phyloP scores from a whole-genome alignment of 2,329 filamentous ascomycete genomes.

The Aureobasidium sp. region DNA sequence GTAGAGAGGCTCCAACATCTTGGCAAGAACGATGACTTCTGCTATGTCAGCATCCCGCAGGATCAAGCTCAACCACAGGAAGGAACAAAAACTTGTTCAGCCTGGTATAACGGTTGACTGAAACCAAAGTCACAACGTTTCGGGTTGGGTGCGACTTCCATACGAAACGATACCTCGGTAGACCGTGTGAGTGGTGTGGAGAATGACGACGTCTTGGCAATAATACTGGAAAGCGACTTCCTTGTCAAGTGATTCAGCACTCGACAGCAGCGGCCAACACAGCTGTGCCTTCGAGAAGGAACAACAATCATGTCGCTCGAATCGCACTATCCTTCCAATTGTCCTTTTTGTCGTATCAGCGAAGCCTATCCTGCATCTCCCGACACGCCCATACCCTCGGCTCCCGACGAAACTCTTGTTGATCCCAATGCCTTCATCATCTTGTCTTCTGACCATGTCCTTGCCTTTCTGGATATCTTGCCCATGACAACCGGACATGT shows the following conservation, averaged over 20 bases:
- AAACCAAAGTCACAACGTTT: background rate
- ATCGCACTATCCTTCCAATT: conserved; percentile 35
- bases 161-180: no score
- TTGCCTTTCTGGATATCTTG: conserved; percentile 91
- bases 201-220: conserved; percentile 1
- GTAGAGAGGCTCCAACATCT: background rate
- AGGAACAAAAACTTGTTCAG: background rate
- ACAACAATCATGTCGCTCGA: conserved; percentile 9
- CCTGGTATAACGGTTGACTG: background rate
- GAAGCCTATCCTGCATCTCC: conserved; percentile 37
- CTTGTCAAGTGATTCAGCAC: no score
- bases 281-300: background rate
- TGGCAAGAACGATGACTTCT: background rate
- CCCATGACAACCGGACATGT: conserved; percentile 78
- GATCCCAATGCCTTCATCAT: conserved; percentile 49
- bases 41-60: background rate
- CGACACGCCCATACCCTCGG: conserved; percentile 20
- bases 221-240: background rate
- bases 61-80: background rate
- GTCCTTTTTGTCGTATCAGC: conserved; percentile 53
- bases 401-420: conserved; percentile 26
- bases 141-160: no score
- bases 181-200: background rate
- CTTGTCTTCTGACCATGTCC: conserved; percentile 64
- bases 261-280: no score